Evolutionary conservation across 495 filamentous ascomycete genomes (phyloP).

Genomic region (Entonaema liquescens): DNA sequence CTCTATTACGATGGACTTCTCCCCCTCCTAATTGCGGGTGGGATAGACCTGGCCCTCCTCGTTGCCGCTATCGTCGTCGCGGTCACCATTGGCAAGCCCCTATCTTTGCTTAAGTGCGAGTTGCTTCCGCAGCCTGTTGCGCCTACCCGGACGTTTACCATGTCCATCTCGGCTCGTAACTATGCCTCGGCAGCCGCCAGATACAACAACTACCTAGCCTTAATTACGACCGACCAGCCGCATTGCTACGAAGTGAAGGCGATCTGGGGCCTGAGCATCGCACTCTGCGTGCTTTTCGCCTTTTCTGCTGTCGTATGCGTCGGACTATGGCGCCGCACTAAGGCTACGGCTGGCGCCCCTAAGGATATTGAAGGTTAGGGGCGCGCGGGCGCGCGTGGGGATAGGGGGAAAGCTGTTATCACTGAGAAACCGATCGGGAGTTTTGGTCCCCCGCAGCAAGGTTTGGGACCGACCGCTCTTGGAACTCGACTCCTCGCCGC

Average conservation of each 20-base stretch:
- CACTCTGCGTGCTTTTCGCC: conserved; percentile 79
- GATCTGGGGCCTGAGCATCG: conserved; percentile 88
- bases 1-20: conserved; percentile 81
- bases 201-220: conserved; percentile 43
- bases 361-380: conserved; percentile 58
- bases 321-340: conserved; percentile 62
- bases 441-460: conserved; percentile 29
- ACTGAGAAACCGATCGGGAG: conserved; percentile 3
- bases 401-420: conserved; percentile 10
- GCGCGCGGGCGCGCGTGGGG: conserved; percentile 52
- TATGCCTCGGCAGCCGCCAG: conserved; percentile 36
- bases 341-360: conserved; percentile 9
- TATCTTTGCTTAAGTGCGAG: conserved; percentile 79
- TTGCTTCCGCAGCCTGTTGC: conserved; percentile 54
- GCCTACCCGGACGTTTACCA: conserved; percentile 33
- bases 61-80: conserved; percentile 76
- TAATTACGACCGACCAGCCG: conserved; percentile 59
- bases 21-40: conserved; percentile 71
- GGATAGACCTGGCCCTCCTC: conserved; percentile 71
- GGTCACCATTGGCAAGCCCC: conserved; percentile 78
- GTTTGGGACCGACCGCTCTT: conserved; percentile 39
- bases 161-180: conserved; percentile 35
- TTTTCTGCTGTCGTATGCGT: conserved; percentile 67
- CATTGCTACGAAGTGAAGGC: conserved; percentile 89
- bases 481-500: conserved; percentile 40